A percentile compares a stretch with the other conserved stretches of the same genome.
Evolutionary conservation across 179 eudicot genomes (phyloP).

Genomic region (Silene noctiflora): DNA sequence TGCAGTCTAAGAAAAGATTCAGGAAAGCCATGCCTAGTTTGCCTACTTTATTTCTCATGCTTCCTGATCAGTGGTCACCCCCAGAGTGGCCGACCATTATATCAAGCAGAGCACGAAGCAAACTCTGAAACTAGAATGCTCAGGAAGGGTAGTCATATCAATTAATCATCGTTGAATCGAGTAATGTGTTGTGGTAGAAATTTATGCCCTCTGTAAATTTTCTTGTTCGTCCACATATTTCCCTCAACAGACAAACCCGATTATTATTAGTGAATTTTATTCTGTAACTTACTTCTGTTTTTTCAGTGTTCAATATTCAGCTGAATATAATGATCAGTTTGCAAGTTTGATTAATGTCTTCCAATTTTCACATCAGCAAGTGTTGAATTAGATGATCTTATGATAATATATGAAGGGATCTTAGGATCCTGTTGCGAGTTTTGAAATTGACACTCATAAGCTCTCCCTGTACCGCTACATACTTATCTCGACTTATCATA

Average conservation of each 20-base stretch:
- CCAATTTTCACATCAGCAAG: neutral
- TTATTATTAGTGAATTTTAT: neutral
- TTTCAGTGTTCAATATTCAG: conserved; percentile 12
- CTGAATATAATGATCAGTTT: neutral
- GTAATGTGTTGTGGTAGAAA: conserved; percentile 20
- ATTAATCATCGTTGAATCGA: conserved; percentile 29
- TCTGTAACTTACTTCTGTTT: conserved; percentile 13
- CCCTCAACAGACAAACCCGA: too few relatives aligned
- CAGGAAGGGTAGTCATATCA: conserved; percentile 29
- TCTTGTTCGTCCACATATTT: too few relatives aligned
- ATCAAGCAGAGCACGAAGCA: too few relatives aligned
- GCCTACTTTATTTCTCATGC: too few relatives aligned
- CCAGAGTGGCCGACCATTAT: too few relatives aligned
- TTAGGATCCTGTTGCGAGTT: too few relatives aligned
- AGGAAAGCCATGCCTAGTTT: conserved; percentile 94
- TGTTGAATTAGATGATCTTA: neutral
- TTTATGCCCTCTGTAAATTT: neutral
- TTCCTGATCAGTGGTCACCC: too few relatives aligned
- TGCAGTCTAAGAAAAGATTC: conserved; percentile 89
- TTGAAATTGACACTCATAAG: too few relatives aligned
- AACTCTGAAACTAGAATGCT: conserved; percentile 40
- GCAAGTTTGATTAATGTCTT: neutral
- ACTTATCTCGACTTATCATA: too few relatives aligned
- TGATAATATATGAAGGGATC: too few relatives aligned
- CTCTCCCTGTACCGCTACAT: too few relatives aligned